A percentile compares a stretch with the other conserved stretches of the same genome.
Conservation (phyloP, 352 stramenopile species). For the Thalassiosira hispida region DNA sequence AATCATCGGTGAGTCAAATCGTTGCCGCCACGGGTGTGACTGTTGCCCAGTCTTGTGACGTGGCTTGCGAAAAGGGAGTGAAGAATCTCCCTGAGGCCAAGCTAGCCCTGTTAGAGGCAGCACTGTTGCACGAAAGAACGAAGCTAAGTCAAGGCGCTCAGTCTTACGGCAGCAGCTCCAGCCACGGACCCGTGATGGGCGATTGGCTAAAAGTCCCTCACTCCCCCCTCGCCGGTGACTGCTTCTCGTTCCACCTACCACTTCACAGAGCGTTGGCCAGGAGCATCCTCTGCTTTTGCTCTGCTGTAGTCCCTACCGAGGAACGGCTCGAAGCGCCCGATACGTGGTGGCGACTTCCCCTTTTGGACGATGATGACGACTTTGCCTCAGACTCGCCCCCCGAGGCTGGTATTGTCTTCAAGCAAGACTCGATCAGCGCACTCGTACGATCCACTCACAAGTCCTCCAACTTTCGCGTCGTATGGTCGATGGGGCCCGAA, state of each 20-base stretch:
- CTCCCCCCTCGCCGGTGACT: conserved; percentile 80
- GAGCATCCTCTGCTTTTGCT: conserved; percentile 75
- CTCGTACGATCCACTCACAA: conserved; percentile 71
- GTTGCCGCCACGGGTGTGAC: conserved; percentile 44
- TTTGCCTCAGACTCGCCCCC: conserved; percentile 35
- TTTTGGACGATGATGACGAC: conserved; percentile 74
- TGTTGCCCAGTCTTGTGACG: conserved; percentile 60
- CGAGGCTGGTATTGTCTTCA: conserved; percentile 41
- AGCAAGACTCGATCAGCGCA: conserved; percentile 67
- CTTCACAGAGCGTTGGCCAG: conserved; percentile 81
- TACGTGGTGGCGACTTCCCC: conserved; percentile 82
- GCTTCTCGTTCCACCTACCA: conserved; percentile 85
- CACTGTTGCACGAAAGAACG: conserved; percentile 58
- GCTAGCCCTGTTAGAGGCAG: conserved; percentile 78
- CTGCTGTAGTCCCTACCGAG: conserved; percentile 65
- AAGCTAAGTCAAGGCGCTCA: conserved; percentile 33
- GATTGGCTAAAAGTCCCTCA: conserved; percentile 85
- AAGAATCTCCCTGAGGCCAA: conserved; percentile 82
- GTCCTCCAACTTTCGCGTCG: conserved; percentile 82
- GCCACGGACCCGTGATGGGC: conserved; percentile 73
- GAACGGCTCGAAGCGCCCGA: conserved; percentile 56
- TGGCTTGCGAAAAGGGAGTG: conserved; percentile 81
- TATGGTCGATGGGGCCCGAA: conserved; percentile 82
- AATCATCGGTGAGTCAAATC: conserved; percentile 50
- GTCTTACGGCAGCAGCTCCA: conserved; percentile 22